These are phyloP conservation scores for Solanum virginianum DNA, from an alignment of 257 asterid genomes.

Conservation along the genomic window DNA sequence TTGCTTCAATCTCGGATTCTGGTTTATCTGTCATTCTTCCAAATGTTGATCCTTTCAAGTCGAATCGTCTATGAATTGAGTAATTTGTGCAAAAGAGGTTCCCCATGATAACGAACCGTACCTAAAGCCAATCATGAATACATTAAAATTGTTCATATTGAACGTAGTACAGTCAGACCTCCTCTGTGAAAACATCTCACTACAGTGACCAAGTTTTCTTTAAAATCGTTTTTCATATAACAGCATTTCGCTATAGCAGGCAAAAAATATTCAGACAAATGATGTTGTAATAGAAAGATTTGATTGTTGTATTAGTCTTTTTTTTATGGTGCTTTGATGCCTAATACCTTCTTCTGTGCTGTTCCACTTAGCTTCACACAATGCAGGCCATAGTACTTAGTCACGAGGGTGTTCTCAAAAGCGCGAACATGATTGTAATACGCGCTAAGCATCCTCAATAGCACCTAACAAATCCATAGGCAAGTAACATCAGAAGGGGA, in stretches of 20 bases:
- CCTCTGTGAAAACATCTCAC: background rate
- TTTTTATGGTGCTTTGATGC: background rate
- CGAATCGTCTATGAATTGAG: constrained; percentile 62
- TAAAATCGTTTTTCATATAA: background rate
- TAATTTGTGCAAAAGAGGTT: constrained; percentile 72
- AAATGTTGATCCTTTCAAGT: constrained; percentile 89
- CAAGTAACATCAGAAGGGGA: background rate
- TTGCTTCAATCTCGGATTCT: constrained; percentile 75
- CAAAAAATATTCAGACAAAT: background rate
- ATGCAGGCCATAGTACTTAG: constrained; percentile 53
- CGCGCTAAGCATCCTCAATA: constrained; percentile 53
- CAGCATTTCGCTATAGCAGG: background rate
- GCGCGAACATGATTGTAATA: constrained; percentile 52
- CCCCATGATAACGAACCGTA: constrained; percentile 84
- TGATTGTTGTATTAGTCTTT: background rate
- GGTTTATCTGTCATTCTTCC: constrained; percentile 86
- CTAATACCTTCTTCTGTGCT: constrained; percentile 55
- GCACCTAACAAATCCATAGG: constrained; percentile 28
- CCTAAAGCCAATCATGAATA: constrained; percentile 25
- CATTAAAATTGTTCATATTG: background rate
- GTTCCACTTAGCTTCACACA: constrained; percentile 56
- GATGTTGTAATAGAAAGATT: background rate
- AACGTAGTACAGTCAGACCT: background rate
- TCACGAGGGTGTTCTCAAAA: constrained; percentile 49
- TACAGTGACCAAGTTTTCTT: background rate